These are phyloP conservation scores for Theobroma grandiflorum DNA, from an alignment of 441 rosid genomes.

Conservation along the genomic window DNA sequence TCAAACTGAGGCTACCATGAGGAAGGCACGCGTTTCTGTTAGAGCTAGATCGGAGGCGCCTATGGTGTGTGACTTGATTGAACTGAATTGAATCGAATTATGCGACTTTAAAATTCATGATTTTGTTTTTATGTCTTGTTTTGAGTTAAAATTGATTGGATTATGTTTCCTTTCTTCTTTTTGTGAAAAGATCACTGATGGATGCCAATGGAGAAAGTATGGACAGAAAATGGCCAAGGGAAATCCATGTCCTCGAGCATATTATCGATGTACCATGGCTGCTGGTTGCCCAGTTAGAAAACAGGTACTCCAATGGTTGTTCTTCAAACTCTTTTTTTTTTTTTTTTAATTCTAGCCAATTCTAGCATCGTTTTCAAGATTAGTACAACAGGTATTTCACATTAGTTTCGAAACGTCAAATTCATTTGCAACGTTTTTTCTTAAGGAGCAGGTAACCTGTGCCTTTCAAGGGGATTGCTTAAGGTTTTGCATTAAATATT, in stretches of 20 bases:
- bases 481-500: not conserved
- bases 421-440: not conserved
- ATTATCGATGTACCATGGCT: slow-evolving; percentile 57
- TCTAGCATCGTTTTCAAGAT: not conserved
- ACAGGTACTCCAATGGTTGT: slow-evolving; percentile 30
- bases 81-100: not conserved
- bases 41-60: slow-evolving; percentile 59
- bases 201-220: slow-evolving; percentile 52
- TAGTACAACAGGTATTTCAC: not conserved
- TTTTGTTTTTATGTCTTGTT: not conserved
- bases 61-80: slow-evolving; percentile 36
- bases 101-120: not conserved
- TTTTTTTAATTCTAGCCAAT: not conserved
- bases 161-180: not conserved
- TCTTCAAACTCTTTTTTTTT: not conserved
- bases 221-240: slow-evolving; percentile 60
- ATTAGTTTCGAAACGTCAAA: not conserved
- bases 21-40: slow-evolving; percentile 59
- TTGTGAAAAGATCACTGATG: slow-evolving; percentile 43
- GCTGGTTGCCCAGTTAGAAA: slow-evolving; percentile 53
- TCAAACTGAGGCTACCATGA: slow-evolving; percentile 54
- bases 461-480: not conserved
- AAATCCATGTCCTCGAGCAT: slow-evolving; percentile 57
- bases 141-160: not conserved
- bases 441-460: not conserved